Evolutionary conservation across 179 eudicot genomes (phyloP).

Genomic region (Patellifolia procumbens): DNA sequence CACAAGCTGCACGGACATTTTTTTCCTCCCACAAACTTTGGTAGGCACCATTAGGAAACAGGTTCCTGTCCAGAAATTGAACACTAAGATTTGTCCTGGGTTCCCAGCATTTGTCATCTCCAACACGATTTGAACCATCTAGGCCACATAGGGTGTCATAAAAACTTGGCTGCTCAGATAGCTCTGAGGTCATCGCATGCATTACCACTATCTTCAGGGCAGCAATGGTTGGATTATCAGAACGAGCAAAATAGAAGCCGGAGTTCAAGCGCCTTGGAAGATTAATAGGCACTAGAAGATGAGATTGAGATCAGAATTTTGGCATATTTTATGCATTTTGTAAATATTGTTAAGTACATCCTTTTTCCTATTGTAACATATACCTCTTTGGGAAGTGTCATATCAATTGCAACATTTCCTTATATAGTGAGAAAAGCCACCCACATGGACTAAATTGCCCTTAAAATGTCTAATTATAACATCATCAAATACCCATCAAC

Average conservation of each 20-base stretch:
- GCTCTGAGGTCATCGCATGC: constrained; percentile 73
- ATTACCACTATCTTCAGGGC: constrained; percentile 84
- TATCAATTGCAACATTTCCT: no score
- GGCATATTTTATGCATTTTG: background rate
- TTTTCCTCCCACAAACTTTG: constrained; percentile 61
- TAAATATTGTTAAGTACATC: no score
- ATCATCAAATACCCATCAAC: no score
- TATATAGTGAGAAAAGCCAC: no score
- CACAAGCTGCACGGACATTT: constrained; percentile 55
- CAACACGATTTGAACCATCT: constrained; percentile 71
- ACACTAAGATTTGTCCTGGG: constrained; percentile 73
- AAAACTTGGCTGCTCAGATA: constrained; percentile 96
- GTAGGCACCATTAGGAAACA: constrained; percentile 93
- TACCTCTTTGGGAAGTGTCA: no score
- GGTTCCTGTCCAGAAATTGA: constrained; percentile 72
- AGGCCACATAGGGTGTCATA: constrained; percentile 87
- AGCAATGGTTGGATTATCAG: constrained; percentile 70
- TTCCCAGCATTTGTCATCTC: constrained; percentile 64
- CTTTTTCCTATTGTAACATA: no score
- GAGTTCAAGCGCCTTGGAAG: constrained; percentile 91
- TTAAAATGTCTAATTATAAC: no score
- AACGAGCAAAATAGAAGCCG: constrained; percentile 86
- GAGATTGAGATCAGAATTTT: constrained; percentile 16
- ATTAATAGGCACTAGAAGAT: constrained; percentile 75
- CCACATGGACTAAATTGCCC: no score